phyloP scores from a whole-genome alignment of 805 yeast genomes.

The Millerago galiae region DNA sequence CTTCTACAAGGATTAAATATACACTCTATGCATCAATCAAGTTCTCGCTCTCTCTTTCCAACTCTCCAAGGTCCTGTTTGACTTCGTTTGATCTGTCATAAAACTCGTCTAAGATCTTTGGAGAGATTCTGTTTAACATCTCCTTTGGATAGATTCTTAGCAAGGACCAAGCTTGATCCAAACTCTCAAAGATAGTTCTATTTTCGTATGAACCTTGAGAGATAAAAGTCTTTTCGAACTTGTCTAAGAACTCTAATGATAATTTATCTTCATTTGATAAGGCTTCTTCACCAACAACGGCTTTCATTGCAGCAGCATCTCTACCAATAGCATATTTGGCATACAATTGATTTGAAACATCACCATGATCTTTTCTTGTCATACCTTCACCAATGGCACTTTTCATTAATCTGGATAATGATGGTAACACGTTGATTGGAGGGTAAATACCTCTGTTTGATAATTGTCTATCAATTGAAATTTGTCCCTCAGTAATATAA shows the following conservation, averaged over 20 bases:
- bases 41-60: slow-evolving; percentile 27
- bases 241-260: slow-evolving; percentile 94
- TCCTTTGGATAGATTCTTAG: slow-evolving; percentile 99
- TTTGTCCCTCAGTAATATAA: slow-evolving; percentile 98
- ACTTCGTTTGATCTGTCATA: slow-evolving; percentile 80
- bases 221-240: slow-evolving; percentile 93
- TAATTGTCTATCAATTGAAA: slow-evolving; percentile 93
- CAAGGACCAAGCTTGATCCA: slow-evolving; percentile 97
- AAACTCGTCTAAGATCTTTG: slow-evolving; percentile 92
- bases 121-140: slow-evolving; percentile 96
- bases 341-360: slow-evolving; percentile 96
- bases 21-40: slow-evolving; percentile 29
- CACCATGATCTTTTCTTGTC: slow-evolving; percentile 99
- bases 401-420: slow-evolving; percentile 96
- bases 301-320: slow-evolving; percentile 99
- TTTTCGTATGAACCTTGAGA: slow-evolving; percentile 96
- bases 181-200: slow-evolving; percentile 88
- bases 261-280: slow-evolving; percentile 95
- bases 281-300: slow-evolving; percentile 99
- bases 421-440: slow-evolving; percentile 97
- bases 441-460: slow-evolving; percentile 97
- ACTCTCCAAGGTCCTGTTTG: slow-evolving; percentile 38
- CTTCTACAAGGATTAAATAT: too few species aligned
- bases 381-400: slow-evolving; percentile 99
- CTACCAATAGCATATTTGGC: slow-evolving; percentile 99